A percentile compares a stretch with the other conserved stretches of the same genome.
phyloP scores from a whole-genome alignment of 2,329 filamentous ascomycete genomes.

The Cladosporium halotolerans region DNA sequence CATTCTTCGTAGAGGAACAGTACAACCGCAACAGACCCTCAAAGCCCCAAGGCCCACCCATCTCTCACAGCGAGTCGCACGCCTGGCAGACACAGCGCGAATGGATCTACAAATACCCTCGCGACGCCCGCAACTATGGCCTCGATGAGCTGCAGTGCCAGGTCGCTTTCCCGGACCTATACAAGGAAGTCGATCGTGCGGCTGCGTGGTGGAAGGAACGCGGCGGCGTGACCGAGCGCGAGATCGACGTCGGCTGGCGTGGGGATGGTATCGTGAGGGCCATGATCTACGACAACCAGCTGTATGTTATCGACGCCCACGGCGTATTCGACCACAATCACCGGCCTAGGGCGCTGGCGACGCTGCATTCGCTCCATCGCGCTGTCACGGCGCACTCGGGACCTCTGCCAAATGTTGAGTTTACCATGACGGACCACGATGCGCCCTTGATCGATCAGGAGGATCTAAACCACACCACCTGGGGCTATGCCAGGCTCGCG shows the following conservation, averaged over 20 bases:
- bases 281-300: constrained; percentile 33
- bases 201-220: constrained; percentile 21
- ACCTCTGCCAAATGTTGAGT: constrained; percentile 44
- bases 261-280: constrained; percentile 29
- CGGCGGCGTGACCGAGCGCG: constrained; percentile 23
- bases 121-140: constrained; percentile 25
- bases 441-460: constrained; percentile 24
- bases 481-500: constrained; percentile 38
- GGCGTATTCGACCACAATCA: constrained; percentile 27
- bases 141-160: constrained; percentile 26
- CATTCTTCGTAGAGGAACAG: constrained; percentile 10
- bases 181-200: constrained; percentile 27
- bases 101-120: constrained; percentile 20
- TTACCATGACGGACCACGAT: constrained; percentile 43
- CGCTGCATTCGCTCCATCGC: constrained; percentile 43
- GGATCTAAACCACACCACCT: constrained; percentile 26
- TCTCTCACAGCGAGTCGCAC: constrained; percentile 11
- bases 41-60: constrained; percentile 3
- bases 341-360: constrained; percentile 27
- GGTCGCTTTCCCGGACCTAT: constrained; percentile 28
- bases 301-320: constrained; percentile 32
- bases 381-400: constrained; percentile 38
- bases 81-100: neutral
- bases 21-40: constrained; percentile 1
- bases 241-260: constrained; percentile 27